Evolutionary conservation across 805 yeast genomes (phyloP), one percentile per base, ranked within the genome.

Genomic region (Metschnikowia baotianmanensis): DNA sequence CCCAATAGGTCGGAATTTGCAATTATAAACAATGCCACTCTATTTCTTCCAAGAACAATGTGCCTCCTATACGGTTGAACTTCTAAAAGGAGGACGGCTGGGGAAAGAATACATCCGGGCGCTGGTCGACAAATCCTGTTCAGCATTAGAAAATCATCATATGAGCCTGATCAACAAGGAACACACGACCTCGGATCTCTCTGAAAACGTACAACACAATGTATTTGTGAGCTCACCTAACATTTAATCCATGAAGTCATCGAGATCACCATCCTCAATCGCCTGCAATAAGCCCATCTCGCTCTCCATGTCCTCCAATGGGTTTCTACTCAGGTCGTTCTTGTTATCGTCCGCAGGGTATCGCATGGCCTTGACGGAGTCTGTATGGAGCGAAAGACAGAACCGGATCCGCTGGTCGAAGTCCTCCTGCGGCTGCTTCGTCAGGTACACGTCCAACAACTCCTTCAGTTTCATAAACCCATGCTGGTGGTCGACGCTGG

Each of bases 391-490:
- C 34, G 83, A 77, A 67, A 88, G 84, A 58, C 96, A 91, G 65
- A 93, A 95, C 54, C 80, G 80, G 63, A 93, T 91, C 72, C 99
- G 84, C 62, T 88, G 95, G 67, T 91, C 90, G 67, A 87, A 88
- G 44, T 88, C 85, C 12, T 67, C 69, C 65, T 88, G 96, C 24
- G 99, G 99, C 55, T 81, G 82, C 33, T 72, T 77, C 0, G 98
- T 88, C 7, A 93, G 83, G 63, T 93, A 93, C 36, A 90, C 77
- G 62, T 93, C 96, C 56, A 80, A 67, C 43, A 87, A 68, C 62
- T 93, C 99, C 52, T 80, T 83, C 27, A 95, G 83, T 67, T 89
- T 90, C 85, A 93, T 90, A 61, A 71, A 90, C 2, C 97, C 97
- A 48, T 78, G 74, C 58, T 86, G 87, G 65, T 90, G 96, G 61